Evolutionary conservation across 345 rosid genomes (phyloP).

Genomic region (Euclidium syriacum): DNA sequence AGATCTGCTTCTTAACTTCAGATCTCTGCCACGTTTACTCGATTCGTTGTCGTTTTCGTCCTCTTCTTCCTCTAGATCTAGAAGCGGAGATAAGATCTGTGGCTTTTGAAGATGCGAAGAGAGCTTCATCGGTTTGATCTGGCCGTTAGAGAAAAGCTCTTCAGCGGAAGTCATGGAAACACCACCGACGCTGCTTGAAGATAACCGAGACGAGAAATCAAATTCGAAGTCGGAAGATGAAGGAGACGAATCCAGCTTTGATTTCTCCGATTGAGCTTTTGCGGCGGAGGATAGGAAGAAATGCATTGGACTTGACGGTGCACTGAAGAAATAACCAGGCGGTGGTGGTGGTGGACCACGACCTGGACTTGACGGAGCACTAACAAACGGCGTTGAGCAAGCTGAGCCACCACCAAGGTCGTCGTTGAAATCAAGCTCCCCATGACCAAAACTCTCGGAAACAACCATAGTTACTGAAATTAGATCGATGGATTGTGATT

Average conservation of each 20-base stretch:
- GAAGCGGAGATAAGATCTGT: slow-evolving; percentile 60
- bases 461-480: slow-evolving; percentile 1
- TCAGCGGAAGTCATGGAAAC: slow-evolving; percentile 93
- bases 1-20: slow-evolving; percentile 60
- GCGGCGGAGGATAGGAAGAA: slow-evolving; percentile 43
- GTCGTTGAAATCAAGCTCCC: slow-evolving; percentile 25
- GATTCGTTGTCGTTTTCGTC: slow-evolving; percentile 19
- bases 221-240: slow-evolving; percentile 62
- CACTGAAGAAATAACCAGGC: slow-evolving; percentile 78
- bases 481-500: slow-evolving; percentile 11
- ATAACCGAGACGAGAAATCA: slow-evolving; percentile 68
- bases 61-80: slow-evolving; percentile 73
- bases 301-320: slow-evolving; percentile 96
- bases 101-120: slow-evolving; percentile 79
- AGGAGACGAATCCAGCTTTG: slow-evolving; percentile 18
- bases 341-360: slow-evolving; percentile 36
- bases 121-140: slow-evolving; percentile 94
- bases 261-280: slow-evolving; percentile 7
- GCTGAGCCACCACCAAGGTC: slow-evolving; percentile 26
- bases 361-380: slow-evolving; percentile 96
- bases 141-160: slow-evolving; percentile 82
- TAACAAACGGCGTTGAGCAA: slow-evolving; percentile 95
- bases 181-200: slow-evolving; percentile 36
- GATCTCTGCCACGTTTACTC: slow-evolving; percentile 59
- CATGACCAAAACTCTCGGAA: slow-evolving; percentile 7